Evolutionary conservation across 495 filamentous ascomycete species (phyloP), one percentile per base, ranked within the genome.

Genomic region (Podospora anserina): DNA sequence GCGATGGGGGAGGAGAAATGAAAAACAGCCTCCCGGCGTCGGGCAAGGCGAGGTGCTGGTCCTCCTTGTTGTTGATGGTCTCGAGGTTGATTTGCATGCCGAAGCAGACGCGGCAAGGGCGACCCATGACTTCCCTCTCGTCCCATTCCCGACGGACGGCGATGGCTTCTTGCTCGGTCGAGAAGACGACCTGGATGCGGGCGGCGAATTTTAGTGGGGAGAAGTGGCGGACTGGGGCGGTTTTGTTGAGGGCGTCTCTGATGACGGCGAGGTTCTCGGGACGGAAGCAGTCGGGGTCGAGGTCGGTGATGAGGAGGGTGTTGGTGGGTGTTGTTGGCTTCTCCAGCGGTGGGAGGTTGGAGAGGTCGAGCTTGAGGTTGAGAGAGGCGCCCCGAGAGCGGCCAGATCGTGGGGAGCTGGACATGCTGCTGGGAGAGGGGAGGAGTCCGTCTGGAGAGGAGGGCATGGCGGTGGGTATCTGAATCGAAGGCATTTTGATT

Each of bases 21-120:
- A 99, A 98, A 86, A 97, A 97, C 49, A 97, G 85, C 82, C 97
- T 97, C 71, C 91, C 88, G 57, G 88, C 82, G 70, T 96, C 91
- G 16, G 95, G 95, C 1, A 93, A 88, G 53, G 90, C 84, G 5
- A 99, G 86, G 68, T 94, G 90, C 66, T 87, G 87, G 69, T 90
- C 81, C 63, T 49, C 78, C 63, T 64, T 78, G 74, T 55, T 70
- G 61, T 64, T 78, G 74, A 39, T 70, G 61, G 67, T 30, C 63
- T 66, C 65, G 44, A 66, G 49, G 27, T 88, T 89, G 3, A 91
- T 96, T 34, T 83, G 84, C 75, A 91, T 85, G 73, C 96, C 96
- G 76, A 97, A 99, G 86, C 95, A 98, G 74, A 97, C 88, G 61
- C 89, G 87, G 54, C 91, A 85, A 20, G 85, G 83, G 65, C 91